Base-by-base conservation (phyloP, 1,284 basidiomycete species). In the Naganishia albida region DNA sequence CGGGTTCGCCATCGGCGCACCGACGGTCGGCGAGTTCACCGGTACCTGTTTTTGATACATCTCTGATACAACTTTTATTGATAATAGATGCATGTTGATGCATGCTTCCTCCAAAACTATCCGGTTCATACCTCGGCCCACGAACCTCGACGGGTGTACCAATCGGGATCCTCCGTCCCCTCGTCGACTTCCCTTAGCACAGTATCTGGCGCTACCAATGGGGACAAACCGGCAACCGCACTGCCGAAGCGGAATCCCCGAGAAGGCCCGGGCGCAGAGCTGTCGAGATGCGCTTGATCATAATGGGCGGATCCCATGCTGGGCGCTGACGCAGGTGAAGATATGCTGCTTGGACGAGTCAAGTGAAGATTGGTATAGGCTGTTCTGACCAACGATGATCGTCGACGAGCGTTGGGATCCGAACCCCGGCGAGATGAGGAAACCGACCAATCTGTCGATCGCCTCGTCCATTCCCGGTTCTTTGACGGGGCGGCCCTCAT, bases 71-170 rank as follows among this genome's bases (percentile, higher is more conserved):
- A 48, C 46, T 34, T 4, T 34, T 4, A 34, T 34, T 34, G 34
- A 34, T 34, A n/a, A n/a, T n/a, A n/a, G n/a, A 34, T 34, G 34
- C 10, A 34, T 34, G n/a, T n/a, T n/a, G n/a, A 49, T 26, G 7
- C 15, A n/a, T 39, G 15, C 34, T 30, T 8, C 7, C 30, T 18
- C 28, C 26, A 1, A 26, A 8, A 26, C 7, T 26, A 38, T 38
- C 18, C 51, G 13, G 3, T 23, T 38, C 40, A 60, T 7, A 50
- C 46, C 26, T 60, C 57, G 16, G 40, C 43, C 57, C 57, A 60
- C 25, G 57, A 60, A 25, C 46, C 34, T n/a, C 57, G 46, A 40
- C 57, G 57, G 3, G 34, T 50, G 13, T 60, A 46, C 57, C 57
- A 60, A 40, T 60, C 57, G 8, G 23, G 38, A 25, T 23, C 34